Evolutionary conservation across 75 land plant genomes (phyloP), one percentile per base, ranked within the genome.

Genomic region (Picea glauca): DNA sequence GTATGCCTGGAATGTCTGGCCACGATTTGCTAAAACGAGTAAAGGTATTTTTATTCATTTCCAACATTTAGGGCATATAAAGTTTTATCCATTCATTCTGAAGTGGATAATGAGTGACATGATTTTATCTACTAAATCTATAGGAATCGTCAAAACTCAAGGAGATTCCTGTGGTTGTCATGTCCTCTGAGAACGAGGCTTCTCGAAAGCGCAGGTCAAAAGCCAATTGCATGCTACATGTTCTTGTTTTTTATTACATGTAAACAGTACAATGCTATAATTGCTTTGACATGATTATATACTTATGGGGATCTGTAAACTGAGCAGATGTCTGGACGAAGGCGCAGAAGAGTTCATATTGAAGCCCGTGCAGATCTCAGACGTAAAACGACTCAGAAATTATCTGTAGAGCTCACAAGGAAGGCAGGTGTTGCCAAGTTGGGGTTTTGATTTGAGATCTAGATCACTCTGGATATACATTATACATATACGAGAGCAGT

Each of bases 131-230:
- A 1, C 1, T 1, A 35, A 35, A 35, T 2, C 1, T 35, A 2
- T 2, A 35, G 38, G 2, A 35, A 15, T 35, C 38, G 3, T 88
- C 98, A 8, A 43, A 76, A 1, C 78, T 91, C 73, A 90, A 81
- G 83, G 89, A 93, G 80, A 84, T 96, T 58, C 98, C 96, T 0
- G 98, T 96, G 1, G 93, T 96, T 9, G 82, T 96, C 20, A 83
- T 96, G 87, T 96, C 98, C 0, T 96, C 98, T 1, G 98, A 96
- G 57, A 90, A 93, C 70, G 84, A 86, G 11, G 91, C 92, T 33
- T 85, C 84, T 23, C 78, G 91, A 54, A 90, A 92, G 60, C 85
- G 82, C 88, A 87, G 91, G 98, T 93, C 78, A 64, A 4, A 18
- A 2, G 20, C 14, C 61, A 14, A 13, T 60, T 14, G 20, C 38